Conservation (phyloP, 2,329 filamentous ascomycete genomes). For the Aspergillus sp. region DNA sequence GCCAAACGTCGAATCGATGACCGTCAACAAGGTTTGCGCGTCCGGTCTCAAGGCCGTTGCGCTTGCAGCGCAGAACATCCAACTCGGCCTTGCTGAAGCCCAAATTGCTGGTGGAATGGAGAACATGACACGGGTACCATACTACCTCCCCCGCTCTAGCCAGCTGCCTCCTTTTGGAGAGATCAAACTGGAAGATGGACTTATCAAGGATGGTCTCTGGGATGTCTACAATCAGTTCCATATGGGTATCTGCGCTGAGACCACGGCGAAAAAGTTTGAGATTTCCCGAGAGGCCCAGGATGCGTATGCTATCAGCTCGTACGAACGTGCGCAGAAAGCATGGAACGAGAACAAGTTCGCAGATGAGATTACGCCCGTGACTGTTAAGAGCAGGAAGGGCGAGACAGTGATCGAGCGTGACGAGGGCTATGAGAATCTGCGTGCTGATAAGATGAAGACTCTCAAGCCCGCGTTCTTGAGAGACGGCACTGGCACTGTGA, state of each 20-base stretch:
- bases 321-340: constrained; percentile 83
- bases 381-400: constrained; percentile 79
- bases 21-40: constrained; percentile 97
- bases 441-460: constrained; percentile 79
- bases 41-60: constrained; percentile 91
- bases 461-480: constrained; percentile 89
- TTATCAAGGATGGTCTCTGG: constrained; percentile 92
- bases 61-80: constrained; percentile 90
- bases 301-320: constrained; percentile 83
- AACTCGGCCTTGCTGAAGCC: constrained; percentile 83
- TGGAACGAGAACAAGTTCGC: constrained; percentile 81
- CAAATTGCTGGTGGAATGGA: constrained; percentile 97
- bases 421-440: constrained; percentile 85
- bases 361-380: constrained; percentile 88
- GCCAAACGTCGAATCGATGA: constrained; percentile 78
- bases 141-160: constrained; percentile 82
- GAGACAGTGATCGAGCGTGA: constrained; percentile 77
- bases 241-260: constrained; percentile 97
- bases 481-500: constrained; percentile 84
- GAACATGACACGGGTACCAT: constrained; percentile 92
- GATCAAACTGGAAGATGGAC: constrained; percentile 81
- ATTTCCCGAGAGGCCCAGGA: constrained; percentile 87
- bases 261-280: constrained; percentile 82
- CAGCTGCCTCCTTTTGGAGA: constrained; percentile 83
- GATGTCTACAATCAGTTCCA: constrained; percentile 97